Percentiles rank a stretch among this genome's conserved stretches.
Evolutionary conservation across 768 basidiomycete species (phyloP).

Genomic region (Pholiota molesta): DNA sequence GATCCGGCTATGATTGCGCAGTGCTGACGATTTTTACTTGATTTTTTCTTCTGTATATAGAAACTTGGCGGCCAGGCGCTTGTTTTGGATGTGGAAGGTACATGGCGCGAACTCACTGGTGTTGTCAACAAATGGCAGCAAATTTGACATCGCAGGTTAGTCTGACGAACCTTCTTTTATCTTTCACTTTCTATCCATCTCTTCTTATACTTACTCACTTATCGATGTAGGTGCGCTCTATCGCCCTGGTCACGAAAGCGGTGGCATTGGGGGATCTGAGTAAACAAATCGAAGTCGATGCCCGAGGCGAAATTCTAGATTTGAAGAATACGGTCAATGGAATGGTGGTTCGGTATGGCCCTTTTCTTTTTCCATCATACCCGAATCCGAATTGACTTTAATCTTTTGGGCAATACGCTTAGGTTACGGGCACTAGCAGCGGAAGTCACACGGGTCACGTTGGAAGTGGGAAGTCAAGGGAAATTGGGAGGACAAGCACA

Average conservation of each 20-base stretch:
- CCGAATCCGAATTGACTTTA: not conserved
- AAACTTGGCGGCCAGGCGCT: constrained; percentile 84
- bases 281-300: constrained; percentile 91
- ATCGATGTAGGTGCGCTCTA: constrained; percentile 65
- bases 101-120: constrained; percentile 84
- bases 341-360: constrained; percentile 50
- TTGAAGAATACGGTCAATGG: constrained; percentile 69
- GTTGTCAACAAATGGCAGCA: constrained; percentile 79
- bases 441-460: constrained; percentile 82
- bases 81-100: constrained; percentile 87
- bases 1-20: not conserved
- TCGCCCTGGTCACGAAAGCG: constrained; percentile 91
- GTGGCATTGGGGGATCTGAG: constrained; percentile 89
- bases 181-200: not conserved
- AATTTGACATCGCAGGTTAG: constrained; percentile 73
- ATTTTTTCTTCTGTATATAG: constrained; percentile 38
- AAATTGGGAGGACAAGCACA: constrained; percentile 88
- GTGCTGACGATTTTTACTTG: not conserved
- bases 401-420: not conserved
- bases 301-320: constrained; percentile 87
- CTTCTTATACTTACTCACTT: not conserved
- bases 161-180: constrained; percentile 1
- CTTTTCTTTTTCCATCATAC: constrained; percentile 19
- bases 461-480: constrained; percentile 88
- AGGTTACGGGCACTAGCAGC: constrained; percentile 69